These are phyloP conservation scores for Panus rudis DNA, from an alignment of 768 basidiomycete genomes.

Conservation along the genomic window DNA sequence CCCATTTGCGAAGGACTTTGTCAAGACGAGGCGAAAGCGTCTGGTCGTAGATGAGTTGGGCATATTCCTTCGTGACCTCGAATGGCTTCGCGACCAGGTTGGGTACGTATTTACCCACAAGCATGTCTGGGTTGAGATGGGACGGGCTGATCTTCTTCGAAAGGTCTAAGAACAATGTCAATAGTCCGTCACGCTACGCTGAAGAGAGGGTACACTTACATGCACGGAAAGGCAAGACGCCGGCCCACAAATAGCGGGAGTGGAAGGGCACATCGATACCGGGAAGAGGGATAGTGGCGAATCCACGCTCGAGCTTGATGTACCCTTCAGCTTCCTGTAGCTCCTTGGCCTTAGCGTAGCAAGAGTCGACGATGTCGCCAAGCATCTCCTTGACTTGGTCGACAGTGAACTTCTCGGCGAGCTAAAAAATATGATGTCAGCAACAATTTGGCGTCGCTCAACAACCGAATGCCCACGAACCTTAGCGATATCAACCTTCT, in stretches of 20 bases:
- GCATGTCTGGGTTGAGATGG: slow-evolving; percentile 89
- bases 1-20: slow-evolving; percentile 92
- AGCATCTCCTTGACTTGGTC: slow-evolving; percentile 98
- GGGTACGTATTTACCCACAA: slow-evolving; percentile 93
- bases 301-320: slow-evolving; percentile 93
- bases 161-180: slow-evolving; percentile 50
- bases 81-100: slow-evolving; percentile 92
- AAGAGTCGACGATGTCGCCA: slow-evolving; percentile 81
- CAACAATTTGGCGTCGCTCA: slow-evolving; percentile 2
- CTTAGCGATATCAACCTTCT: slow-evolving; percentile 92
- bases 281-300: slow-evolving; percentile 90
- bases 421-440: slow-evolving; percentile 31
- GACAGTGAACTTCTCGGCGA: slow-evolving; percentile 80
- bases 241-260: slow-evolving; percentile 98
- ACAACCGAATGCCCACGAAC: slow-evolving; percentile 30
- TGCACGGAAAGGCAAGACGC: slow-evolving; percentile 94
- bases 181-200: slow-evolving; percentile 1
- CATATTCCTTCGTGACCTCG: slow-evolving; percentile 77
- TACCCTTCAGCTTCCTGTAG: slow-evolving; percentile 79
- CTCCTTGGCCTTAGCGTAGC: slow-evolving; percentile 66
- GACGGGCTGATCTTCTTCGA: slow-evolving; percentile 96
- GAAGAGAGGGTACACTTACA: slow-evolving; percentile 47
- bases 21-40: slow-evolving; percentile 93
- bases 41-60: slow-evolving; percentile 93
- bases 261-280: slow-evolving; percentile 99